These are phyloP conservation scores for Moesziomyces parantarcticus DNA, from an alignment of 1,284 basidiomycete genomes.

Conservation along the genomic window DNA sequence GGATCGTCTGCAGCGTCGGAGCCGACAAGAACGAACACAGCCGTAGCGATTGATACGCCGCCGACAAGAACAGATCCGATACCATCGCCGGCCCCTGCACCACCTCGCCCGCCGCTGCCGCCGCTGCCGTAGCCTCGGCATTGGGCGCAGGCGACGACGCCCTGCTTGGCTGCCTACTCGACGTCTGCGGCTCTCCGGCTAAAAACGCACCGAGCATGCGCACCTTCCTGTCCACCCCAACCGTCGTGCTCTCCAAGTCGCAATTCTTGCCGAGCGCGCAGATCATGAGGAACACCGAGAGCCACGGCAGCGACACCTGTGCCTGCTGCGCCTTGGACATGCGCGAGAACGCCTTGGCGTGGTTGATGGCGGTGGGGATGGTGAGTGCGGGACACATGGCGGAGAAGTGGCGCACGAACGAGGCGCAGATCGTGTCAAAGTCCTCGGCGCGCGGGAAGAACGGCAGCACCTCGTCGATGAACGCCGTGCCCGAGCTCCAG, in stretches of 20 bases:
- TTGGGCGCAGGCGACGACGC: slow-evolving; percentile 11
- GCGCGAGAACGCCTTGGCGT: slow-evolving; percentile 29
- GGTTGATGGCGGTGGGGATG: slow-evolving; percentile 32
- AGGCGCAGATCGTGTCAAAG: slow-evolving; percentile 41
- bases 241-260: slow-evolving; percentile 36
- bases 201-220: slow-evolving; percentile 37
- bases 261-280: slow-evolving; percentile 45
- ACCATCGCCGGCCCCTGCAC: slow-evolving; percentile 32
- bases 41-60: slow-evolving; percentile 43
- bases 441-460: slow-evolving; percentile 38
- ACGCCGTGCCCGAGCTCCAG: slow-evolving; percentile 43
- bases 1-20: slow-evolving; percentile 45
- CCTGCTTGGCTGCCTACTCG: slow-evolving; percentile 22
- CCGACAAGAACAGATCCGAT: slow-evolving; percentile 43
- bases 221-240: slow-evolving; percentile 32
- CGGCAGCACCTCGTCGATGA: slow-evolving; percentile 43
- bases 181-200: slow-evolving; percentile 11
- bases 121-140: not conserved
- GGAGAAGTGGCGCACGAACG: slow-evolving; percentile 33
- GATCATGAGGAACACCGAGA: slow-evolving; percentile 47
- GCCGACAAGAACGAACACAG: slow-evolving; percentile 44
- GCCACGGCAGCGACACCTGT: slow-evolving; percentile 29
- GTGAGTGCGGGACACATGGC: slow-evolving; percentile 36
- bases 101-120: not conserved
- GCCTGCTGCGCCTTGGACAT: slow-evolving; percentile 31